Evolutionary conservation across 2,329 filamentous ascomycete species (phyloP), one percentile per base, ranked within the genome.

Genomic region (Gnomoniopsis smithogilvyi): DNA sequence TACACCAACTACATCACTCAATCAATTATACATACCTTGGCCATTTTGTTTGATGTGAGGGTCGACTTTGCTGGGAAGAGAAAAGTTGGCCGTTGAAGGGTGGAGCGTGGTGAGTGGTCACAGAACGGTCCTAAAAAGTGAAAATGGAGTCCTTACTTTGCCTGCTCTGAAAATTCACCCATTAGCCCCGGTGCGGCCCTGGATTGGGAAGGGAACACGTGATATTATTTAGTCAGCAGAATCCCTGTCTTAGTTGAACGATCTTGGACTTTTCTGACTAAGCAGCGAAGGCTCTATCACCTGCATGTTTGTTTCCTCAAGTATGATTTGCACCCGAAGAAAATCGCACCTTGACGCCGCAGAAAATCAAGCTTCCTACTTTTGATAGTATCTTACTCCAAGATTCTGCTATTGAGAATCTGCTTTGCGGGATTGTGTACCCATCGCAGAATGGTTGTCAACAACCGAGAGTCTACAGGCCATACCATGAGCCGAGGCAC

Each of bases 31-130:
- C 60, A 30, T 60, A 62, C 60, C 60, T 62, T 62, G 57, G 60
- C 60, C 60, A 62, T 62, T 60, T 52, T 62, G 49, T 46, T 58
- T 56, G 60, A 45, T 54, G 46, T 60, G 56, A 46, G 38, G 47
- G 57, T 60, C 60, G 60, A 62, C 60, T 62, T 62, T 62, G 53
- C 60, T 55, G 54, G 57, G 45, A 12, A 54, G 49, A 54, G 53
- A 56, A 53, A 62, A 62, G 60, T 62, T 51, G 57, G 54, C 60
- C 59, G 52, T 55, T 53, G 55, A 45, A 6, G 57, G 41, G 45
- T 55, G 54, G 54, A 51, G 53, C 21, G 52, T 41, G 36, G 36
- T n/a, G 36, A 41, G 36, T 15, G 36, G 14, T 41, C 36, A n/a
- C 12, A 41, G 36, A 15, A n/a, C 14, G 36, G 17, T 41, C 14